Evolutionary conservation across 176 grass and related monocot species (phyloP).

Genomic region (Luzula sylvatica): DNA sequence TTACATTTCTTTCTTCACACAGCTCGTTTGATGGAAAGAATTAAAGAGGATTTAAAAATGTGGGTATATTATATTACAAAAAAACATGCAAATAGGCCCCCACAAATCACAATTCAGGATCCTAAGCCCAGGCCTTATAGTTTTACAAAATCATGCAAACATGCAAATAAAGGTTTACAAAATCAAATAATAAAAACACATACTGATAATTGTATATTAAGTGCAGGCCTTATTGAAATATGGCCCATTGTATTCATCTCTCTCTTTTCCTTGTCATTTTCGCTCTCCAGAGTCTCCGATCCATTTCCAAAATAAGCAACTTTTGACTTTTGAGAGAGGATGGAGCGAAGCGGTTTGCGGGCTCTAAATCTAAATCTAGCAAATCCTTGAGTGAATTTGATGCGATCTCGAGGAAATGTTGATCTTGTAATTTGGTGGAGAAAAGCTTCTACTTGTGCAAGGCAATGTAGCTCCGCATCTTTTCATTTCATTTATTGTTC

Average conservation of each 20-base stretch:
- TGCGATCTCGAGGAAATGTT: background rate
- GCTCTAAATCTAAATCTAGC: background rate
- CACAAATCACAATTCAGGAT: too few species aligned
- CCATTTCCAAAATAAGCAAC: background rate
- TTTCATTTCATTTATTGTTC: background rate
- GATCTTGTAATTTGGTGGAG: background rate
- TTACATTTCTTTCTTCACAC: too few species aligned
- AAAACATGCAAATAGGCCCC: too few species aligned
- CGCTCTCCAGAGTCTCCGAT: background rate
- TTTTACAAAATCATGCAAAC: too few species aligned
- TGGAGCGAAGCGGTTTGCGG: constrained; percentile 13
- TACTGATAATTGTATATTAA: background rate
- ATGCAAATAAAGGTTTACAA: too few species aligned
- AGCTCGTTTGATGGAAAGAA: too few species aligned
- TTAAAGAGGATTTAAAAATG: too few species aligned
- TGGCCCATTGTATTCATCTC: background rate
- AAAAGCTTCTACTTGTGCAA: background rate
- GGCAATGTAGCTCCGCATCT: constrained; percentile 6
- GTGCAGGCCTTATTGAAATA: too few species aligned
- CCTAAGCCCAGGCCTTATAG: too few species aligned
- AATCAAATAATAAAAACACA: background rate
- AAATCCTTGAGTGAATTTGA: background rate
- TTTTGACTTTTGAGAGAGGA: background rate
- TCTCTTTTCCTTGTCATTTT: background rate
- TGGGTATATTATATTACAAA: too few species aligned